Percentiles rank a stretch among this genome's conserved stretches.
These are phyloP conservation scores for Epichloe gansuensis DNA, from an alignment of 2,329 filamentous ascomycete genomes.

Conservation along the genomic window DNA sequence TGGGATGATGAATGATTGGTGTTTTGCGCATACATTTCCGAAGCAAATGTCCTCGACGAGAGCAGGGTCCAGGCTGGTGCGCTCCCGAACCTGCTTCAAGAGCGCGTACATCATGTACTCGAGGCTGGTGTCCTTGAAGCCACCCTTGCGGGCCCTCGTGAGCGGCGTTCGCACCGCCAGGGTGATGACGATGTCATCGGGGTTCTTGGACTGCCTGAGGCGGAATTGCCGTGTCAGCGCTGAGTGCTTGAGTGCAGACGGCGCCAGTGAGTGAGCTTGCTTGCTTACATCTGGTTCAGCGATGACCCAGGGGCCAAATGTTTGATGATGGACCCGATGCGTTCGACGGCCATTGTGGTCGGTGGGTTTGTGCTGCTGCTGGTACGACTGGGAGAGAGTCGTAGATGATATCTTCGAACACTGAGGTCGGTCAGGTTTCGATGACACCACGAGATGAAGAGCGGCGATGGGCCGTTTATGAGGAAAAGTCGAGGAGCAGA, in stretches of 20 bases:
- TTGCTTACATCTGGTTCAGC: slow-evolving; percentile 65
- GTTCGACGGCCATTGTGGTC: slow-evolving; percentile 63
- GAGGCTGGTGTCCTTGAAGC: slow-evolving; percentile 85
- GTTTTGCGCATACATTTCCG: slow-evolving; percentile 56
- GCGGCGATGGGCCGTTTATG: slow-evolving; percentile 7
- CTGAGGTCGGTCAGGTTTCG: no score
- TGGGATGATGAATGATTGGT: neutral
- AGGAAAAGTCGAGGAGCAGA: slow-evolving; percentile 6
- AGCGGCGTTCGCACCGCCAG: slow-evolving; percentile 82
- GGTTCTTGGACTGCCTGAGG: slow-evolving; percentile 72
- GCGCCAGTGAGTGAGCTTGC: neutral
- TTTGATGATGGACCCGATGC: slow-evolving; percentile 76
- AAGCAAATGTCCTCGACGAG: slow-evolving; percentile 83
- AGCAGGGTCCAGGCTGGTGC: slow-evolving; percentile 65
- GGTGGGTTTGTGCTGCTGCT: neutral
- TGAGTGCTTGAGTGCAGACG: neutral
- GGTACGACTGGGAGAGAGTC: no score
- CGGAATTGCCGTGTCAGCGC: neutral
- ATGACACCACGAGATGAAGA: neutral
- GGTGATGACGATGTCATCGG: slow-evolving; percentile 94
- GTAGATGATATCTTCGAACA: no score
- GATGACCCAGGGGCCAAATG: slow-evolving; percentile 67
- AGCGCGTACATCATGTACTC: slow-evolving; percentile 79
- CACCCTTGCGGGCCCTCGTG: slow-evolving; percentile 79
- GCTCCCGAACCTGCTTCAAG: slow-evolving; percentile 61